Evolutionary conservation across 352 stramenopile genomes (phyloP).

Genomic region (Globisporangium megalacanthum): DNA sequence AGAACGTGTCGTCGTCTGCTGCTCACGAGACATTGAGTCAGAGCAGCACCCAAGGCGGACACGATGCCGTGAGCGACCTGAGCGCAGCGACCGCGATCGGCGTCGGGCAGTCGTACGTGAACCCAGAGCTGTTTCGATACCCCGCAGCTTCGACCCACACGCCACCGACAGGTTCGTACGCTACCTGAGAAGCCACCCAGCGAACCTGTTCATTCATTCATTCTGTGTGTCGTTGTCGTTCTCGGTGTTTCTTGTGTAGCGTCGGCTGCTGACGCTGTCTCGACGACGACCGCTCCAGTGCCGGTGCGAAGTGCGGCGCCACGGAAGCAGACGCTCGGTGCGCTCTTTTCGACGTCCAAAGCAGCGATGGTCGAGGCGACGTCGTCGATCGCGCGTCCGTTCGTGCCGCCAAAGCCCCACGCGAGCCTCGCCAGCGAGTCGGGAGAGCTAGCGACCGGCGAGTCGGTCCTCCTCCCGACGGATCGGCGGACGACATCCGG

Average conservation of each 20-base stretch:
- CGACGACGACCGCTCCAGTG: not conserved
- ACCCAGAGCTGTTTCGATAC: constrained; percentile 53
- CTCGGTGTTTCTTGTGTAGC: not conserved
- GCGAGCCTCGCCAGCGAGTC: not conserved
- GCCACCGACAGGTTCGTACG: constrained; percentile 18
- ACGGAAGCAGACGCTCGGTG: constrained; percentile 44
- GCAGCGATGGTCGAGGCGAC: constrained; percentile 58
- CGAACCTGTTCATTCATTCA: not conserved
- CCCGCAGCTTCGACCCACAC: not conserved
- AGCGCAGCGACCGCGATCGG: constrained; percentile 38
- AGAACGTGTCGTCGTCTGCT: not conserved
- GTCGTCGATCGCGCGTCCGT: constrained; percentile 62
- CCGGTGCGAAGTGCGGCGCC: constrained; percentile 2
- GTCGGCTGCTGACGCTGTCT: not conserved
- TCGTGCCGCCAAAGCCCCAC: constrained; percentile 30
- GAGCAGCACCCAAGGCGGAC: constrained; percentile 1
- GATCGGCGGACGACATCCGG: not conserved
- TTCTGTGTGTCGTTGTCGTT: not conserved
- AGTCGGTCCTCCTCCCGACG: not conserved
- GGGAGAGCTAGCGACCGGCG: not conserved
- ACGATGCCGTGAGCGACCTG: not conserved
- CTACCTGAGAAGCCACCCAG: not conserved
- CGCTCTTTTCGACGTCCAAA: constrained; percentile 46
- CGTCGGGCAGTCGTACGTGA: constrained; percentile 79
- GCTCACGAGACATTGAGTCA: constrained; percentile 4